Evolutionary conservation across 2,329 filamentous ascomycete genomes (phyloP), one percentile per base, ranked within the genome.

Genomic region (Annulohypoxylon truncatum): DNA sequence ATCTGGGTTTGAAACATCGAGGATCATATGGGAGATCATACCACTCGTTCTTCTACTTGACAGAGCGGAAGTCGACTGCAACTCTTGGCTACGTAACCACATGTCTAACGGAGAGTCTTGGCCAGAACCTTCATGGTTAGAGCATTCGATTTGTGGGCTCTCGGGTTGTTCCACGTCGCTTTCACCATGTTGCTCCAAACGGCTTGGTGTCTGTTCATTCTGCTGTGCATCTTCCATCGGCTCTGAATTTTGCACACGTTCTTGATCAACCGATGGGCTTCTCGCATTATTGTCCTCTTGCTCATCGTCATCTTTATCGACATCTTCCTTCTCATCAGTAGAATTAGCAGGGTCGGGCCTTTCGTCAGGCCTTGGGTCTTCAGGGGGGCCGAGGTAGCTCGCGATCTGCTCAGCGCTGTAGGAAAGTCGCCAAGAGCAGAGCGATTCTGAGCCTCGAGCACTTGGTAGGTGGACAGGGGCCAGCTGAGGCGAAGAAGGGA

Each of bases 1-100:
- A 18, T 46, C 66, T 24, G 15, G 29, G 26, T 50, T 57, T 18
- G 44, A 26, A 9, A 15, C 52, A 13, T 70, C 59, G 28, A 47
- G 20, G 50, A 54, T 28, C 15, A 55, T 50, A 22, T 60, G 61
- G 15, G 61, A 60, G n/a, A 29, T 48, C 28, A 70, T 71, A 33
- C 64, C 64, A 20, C 70, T 68, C 4, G 68, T 70, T 20, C 61
- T 61, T 35, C 66, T 66, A n/a, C 66, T 73, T 22, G 73, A 71
- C 26, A 66, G 35, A 8, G 58, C 52, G 20, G 71, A 75, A 47
- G 42, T 47, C 10, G 64, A 61, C 24, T 73, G 72, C 10, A 74
- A 46, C 18, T 71, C 69, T 61, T 77, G 74, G 18, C 69, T 76
- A 8, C 75, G 66, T 42, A 77, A 57, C 76, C 76, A 77, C 24